These are phyloP conservation scores for Adenanthera pavonina DNA, from an alignment of 306 rosid species.

Conservation along the genomic window DNA sequence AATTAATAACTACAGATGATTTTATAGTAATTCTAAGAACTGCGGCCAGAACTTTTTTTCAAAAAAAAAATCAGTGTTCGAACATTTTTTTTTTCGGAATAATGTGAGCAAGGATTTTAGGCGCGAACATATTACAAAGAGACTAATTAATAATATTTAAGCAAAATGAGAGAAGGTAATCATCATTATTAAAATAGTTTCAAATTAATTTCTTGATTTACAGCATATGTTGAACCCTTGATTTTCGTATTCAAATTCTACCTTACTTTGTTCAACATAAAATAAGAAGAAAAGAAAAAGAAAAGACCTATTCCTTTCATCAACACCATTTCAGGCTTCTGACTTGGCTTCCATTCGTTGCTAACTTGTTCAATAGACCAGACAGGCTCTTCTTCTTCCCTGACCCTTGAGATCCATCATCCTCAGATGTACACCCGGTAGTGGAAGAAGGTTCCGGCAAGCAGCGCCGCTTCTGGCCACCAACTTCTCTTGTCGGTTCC, in stretches of 20 bases:
- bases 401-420: slow-evolving; percentile 20
- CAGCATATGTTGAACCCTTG: neutral
- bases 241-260: neutral
- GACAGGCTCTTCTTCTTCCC: slow-evolving; percentile 14
- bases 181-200: too few relatives aligned
- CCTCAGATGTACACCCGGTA: neutral
- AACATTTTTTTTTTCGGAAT: too few relatives aligned
- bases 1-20: too few relatives aligned
- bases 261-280: neutral
- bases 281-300: neutral
- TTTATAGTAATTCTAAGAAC: too few relatives aligned
- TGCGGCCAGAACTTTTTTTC: too few relatives aligned
- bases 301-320: neutral
- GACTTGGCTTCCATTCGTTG: slow-evolving; percentile 6
- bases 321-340: neutral
- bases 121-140: too few relatives aligned
- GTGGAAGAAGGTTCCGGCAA: neutral
- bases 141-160: too few relatives aligned
- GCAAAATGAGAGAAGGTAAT: too few relatives aligned
- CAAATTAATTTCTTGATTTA: neutral
- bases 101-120: too few relatives aligned
- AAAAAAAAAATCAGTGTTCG: too few relatives aligned
- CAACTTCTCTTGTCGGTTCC: neutral
- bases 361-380: slow-evolving; percentile 36
- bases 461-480: neutral